Base-by-base conservation (phyloP, 495 filamentous ascomycete genomes). In the Podospora fimiseda region DNA sequence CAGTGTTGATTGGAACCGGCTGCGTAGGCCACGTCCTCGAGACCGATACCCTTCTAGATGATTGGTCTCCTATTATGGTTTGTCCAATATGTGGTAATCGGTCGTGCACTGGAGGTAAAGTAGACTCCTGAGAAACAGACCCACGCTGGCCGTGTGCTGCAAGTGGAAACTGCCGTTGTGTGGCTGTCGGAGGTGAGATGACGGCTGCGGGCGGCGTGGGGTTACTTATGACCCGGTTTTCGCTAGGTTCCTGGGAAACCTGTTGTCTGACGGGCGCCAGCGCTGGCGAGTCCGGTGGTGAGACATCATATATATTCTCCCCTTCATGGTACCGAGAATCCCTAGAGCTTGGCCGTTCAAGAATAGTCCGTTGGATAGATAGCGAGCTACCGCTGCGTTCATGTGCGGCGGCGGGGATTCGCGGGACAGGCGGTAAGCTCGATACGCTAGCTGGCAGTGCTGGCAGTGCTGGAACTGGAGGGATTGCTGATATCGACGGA, bases 291-390 rank as follows among this genome's bases (percentile, higher is more conserved):
- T 70, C 72, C 3, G 74, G 73, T 1, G 78, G 78, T n/a, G 78
- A 79, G 11, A 79, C 75, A 55, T 79, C 75, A 52, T 81, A 81
- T 1, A 81, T 69, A 42, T 79, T 75, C 9, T 74, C 74, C 15
- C 55, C 63, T 2, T 58, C 59, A 3, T 60, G 47, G 57, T 62
- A 62, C 1, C 60, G 51, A 15, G 66, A 65, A 20, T 40, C 43
- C 9, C 60, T 60, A 1, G 62, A 61, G 14, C 43, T 6, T n/a
- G 64, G 61, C 9, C 64, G 48, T 14, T 33, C 15, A 9, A 9
- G n/a, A 6, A 51, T 45, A 6, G 49, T 46, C 6, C 40, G 38
- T 2, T 56, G 39, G 7, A 38, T 54, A 8, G 50, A 37, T 6
- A 44, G 49, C 5, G 55, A 58, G 21, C 62, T 60, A 18, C 48